Percentiles rank a stretch among this genome's conserved stretches.
Evolutionary conservation across 345 rosid genomes (phyloP).

Genomic region (Salix viminalis): DNA sequence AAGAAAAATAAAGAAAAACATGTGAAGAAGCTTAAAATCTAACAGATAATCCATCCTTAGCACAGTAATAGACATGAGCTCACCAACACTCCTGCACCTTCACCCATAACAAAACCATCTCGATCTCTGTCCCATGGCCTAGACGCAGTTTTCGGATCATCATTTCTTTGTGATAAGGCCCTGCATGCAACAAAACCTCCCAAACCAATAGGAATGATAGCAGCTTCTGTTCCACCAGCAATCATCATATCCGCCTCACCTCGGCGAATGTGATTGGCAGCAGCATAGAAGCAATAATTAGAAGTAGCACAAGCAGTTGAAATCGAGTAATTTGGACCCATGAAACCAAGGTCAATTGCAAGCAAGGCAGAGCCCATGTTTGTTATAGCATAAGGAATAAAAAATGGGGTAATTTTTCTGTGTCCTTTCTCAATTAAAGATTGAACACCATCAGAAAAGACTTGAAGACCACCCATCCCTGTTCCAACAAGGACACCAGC

Average conservation of each 20-base stretch:
- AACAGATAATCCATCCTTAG: background rate
- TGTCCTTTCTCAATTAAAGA: conserved; percentile 80
- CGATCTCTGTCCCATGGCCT: conserved; percentile 97
- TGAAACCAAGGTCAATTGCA: conserved; percentile 90
- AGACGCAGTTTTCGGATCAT: conserved; percentile 95
- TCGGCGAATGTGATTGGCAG: conserved; percentile 97
- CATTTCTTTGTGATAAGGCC: conserved; percentile 96
- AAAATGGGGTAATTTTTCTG: conserved; percentile 82
- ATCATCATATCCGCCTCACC: conserved; percentile 98
- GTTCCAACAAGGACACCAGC: conserved; percentile 98
- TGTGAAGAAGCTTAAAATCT: background rate
- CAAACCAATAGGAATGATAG: conserved; percentile 90
- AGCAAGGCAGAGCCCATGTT: conserved; percentile 97
- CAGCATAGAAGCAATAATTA: conserved; percentile 93
- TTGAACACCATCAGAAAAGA: conserved; percentile 81
- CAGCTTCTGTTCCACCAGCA: conserved; percentile 99
- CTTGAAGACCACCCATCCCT: conserved; percentile 96
- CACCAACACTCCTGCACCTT: conserved; percentile 97
- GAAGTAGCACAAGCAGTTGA: conserved; percentile 99
- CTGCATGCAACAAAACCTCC: conserved; percentile 98
- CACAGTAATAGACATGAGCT: conserved; percentile 23
- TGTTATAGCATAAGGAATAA: conserved; percentile 86
- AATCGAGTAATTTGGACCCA: conserved; percentile 98
- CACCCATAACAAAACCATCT: conserved; percentile 99
- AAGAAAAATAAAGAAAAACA: background rate